Evolutionary conservation across 495 filamentous ascomycete genomes (phyloP), one percentile per base, ranked within the genome.

Genomic region (Hypoxylon fragiforme): DNA sequence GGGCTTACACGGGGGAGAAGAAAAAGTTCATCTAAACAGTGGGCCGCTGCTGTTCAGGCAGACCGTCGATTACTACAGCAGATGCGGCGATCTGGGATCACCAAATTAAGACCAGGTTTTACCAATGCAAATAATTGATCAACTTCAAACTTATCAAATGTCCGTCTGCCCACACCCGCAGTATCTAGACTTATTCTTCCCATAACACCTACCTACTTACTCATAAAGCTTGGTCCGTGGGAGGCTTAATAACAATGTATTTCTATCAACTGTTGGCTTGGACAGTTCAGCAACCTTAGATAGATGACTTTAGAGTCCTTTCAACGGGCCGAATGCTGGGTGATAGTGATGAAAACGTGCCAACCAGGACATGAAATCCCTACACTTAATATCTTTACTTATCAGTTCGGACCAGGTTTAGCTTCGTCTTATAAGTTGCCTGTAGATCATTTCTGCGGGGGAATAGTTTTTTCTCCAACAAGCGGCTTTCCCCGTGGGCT

Each of bases 241-340:
- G 52, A 53, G 38, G 14, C 41, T 15, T 60, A 50, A 50, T 54
- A 40, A 28, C 37, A 48, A 12, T 11, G 4, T 44, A 14, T 44
- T 49, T 40, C 54, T 45, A 12, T 39, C 51, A 51, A 51, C 57
- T 61, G 57, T 55, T 61, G 51, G 42, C 24, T 13, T 61, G n/a
- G 31, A 38, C 31, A 28, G 51, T 34, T n/a, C n/a, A n/a, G n/a
- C n/a, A n/a, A n/a, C n/a, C n/a, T n/a, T n/a, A n/a, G n/a, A n/a
- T n/a, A n/a, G n/a, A n/a, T n/a, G n/a, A n/a, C n/a, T n/a, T 20
- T 32, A 56, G 4, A 56, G 44, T 42, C 41, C 31, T n/a, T 51
- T 19, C 51, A 62, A 55, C 63, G 63, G 63, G 48, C 63, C 63
- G 63, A 66, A 66, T 66, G 54, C 48, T 57, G 50, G 63, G 56